Evolutionary conservation across 345 rosid species (phyloP), one percentile per base, ranked within the genome.

Genomic region (Eucalyptus caleyi): DNA sequence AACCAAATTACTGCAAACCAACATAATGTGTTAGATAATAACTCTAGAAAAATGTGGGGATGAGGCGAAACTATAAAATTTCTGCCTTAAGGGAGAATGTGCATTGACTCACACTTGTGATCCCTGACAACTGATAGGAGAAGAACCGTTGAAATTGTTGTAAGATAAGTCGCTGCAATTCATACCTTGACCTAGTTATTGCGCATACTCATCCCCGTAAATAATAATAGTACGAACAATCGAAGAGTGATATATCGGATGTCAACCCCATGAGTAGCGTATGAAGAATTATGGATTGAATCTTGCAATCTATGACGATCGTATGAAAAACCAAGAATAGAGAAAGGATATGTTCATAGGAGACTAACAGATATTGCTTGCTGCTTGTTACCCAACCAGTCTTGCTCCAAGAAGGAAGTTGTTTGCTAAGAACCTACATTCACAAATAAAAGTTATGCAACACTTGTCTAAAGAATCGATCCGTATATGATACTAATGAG

Each of bases 381-480:
- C 86, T 94, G 3, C 8, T 60, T 24, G 90, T 16, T 86, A 96
- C 90, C 95, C 96, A 97, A 86, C 7, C 82, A 44, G 97, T 77
- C 96, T 91, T 49, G 87, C 89, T 91, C 98, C 99, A 15, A 92
- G 93, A 59, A 97, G 92, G 30, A 94, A 93, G 92, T 97, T 97
- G 91, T 96, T 94, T 72, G 91, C 92, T 92, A 97, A 91, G 92
- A 94, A 97, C 94, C 99, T 97, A 60, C 69, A 89, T 89, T 51
- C 72, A 69, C n/a, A 86, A 32, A 47, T 40, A 49, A 50, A 10
- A 34, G 62, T 23, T 11, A 56, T 11, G 30, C 30, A 10, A 26
- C 62, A 24, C 62, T 26, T 56, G 6, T 56, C 27, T 56, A 11
- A 56, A 11, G 6, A 53, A 53, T 53, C 11, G 11, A 53, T 53